Conservation (phyloP, 83 land plant species). For the Diphasiastrum complanatum region DNA sequence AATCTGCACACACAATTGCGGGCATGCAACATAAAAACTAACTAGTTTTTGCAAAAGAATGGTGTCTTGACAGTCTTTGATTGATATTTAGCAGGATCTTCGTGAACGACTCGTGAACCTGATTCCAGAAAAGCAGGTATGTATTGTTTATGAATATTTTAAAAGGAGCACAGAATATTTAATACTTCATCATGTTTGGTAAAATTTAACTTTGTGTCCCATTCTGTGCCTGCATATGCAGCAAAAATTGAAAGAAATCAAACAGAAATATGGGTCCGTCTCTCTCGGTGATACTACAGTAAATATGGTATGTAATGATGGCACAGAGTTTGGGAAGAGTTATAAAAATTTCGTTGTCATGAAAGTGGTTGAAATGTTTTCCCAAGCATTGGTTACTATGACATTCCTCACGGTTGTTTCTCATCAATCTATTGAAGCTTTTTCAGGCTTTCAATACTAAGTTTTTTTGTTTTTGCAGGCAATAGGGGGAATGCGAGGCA, state of each 20-base stretch:
- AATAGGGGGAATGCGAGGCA: constrained; percentile 99
- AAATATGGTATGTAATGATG: constrained; percentile 61
- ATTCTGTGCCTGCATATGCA: constrained; percentile 16
- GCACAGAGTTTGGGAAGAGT: not conserved
- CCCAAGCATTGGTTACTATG: not conserved
- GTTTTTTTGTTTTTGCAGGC: constrained; percentile 40
- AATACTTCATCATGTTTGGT: not conserved
- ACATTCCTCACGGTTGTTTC: not conserved
- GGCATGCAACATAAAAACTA: no score
- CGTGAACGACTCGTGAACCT: constrained; percentile 22
- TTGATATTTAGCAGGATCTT: constrained; percentile 31
- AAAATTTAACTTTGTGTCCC: not conserved
- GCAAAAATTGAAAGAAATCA: constrained; percentile 86
- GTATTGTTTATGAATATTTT: not conserved
- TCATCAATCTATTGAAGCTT: not conserved
- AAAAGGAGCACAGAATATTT: not conserved
- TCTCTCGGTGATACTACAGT: constrained; percentile 80
- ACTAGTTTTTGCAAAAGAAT: no score
- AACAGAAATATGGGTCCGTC: constrained; percentile 64
- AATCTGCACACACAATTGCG: no score
- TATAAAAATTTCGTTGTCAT: not conserved
- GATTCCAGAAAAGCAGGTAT: constrained; percentile 32
- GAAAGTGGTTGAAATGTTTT: not conserved
- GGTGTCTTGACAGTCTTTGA: no score
- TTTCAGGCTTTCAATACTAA: not conserved